Conservation (phyloP, 1,284 basidiomycete species). For the Ustilago vetiveriae region DNA sequence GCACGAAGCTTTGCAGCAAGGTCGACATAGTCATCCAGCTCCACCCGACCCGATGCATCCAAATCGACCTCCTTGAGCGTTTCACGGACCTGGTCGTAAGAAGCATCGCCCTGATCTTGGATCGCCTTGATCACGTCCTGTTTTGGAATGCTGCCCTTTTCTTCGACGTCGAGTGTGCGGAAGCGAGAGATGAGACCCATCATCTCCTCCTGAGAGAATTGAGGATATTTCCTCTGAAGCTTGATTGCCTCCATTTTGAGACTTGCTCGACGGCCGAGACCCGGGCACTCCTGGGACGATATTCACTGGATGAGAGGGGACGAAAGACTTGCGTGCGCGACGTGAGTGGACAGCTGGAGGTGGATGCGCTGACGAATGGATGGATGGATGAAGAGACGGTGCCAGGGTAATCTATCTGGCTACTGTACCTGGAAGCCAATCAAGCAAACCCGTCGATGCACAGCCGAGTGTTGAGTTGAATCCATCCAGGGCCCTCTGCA, state of each 20-base stretch:
- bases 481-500: no score
- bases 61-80: conserved; percentile 94
- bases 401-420: no score
- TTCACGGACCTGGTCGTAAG: conserved; percentile 69
- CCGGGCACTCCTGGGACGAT: background rate
- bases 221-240: conserved; percentile 91
- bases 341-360: no score
- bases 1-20: conserved; percentile 81
- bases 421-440: background rate
- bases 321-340: no score
- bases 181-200: conserved; percentile 64
- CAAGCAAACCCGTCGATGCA: conserved; percentile 3
- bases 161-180: conserved; percentile 63
- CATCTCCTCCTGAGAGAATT: conserved; percentile 72
- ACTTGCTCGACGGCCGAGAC: background rate
- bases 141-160: conserved; percentile 61
- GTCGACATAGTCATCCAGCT: conserved; percentile 98
- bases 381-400: conserved; percentile 5
- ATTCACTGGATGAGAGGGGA: background rate
- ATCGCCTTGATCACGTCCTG: conserved; percentile 64
- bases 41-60: conserved; percentile 93
- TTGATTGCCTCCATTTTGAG: conserved; percentile 79
- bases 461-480: conserved; percentile 8
- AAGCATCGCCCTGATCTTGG: conserved; percentile 56
- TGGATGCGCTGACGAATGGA: background rate